phyloP scores from a whole-genome alignment of 2,329 filamentous ascomycete genomes.

The Talaromyces sp. region DNA sequence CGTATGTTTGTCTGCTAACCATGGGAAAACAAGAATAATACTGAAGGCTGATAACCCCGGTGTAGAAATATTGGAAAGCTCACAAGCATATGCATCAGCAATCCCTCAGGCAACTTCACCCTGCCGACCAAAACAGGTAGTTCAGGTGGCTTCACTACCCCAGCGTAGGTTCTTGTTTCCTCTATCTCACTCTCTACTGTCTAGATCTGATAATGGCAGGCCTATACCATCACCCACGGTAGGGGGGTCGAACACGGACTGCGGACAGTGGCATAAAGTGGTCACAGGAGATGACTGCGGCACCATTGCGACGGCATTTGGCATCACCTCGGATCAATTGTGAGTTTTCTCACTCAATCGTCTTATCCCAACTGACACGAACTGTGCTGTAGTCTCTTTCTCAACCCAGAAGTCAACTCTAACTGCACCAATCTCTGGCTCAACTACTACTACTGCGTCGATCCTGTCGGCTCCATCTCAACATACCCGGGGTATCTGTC shows the following conservation, averaged over 20 bases:
- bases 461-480: neutral
- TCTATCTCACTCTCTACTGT: too few relatives aligned
- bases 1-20: neutral
- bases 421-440: conserved; percentile 21
- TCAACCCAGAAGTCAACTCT: conserved; percentile 22
- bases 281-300: neutral
- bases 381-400: neutral
- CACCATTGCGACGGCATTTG: neutral
- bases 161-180: neutral
- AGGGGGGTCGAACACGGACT: neutral
- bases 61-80: neutral
- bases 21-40: too few relatives aligned
- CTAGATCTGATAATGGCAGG: neutral
- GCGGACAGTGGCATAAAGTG: conserved; percentile 1
- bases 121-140: neutral
- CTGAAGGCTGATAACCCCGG: neutral
- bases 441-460: conserved; percentile 18
- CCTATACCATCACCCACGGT: neutral
- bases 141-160: neutral
- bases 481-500: neutral
- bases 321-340: neutral
- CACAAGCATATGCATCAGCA: conserved; percentile 1
- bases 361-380: neutral
- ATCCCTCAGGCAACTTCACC: neutral
- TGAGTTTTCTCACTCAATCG: neutral